Evolutionary conservation across 2,329 filamentous ascomycete species (phyloP), one percentile per base, ranked within the genome.

Genomic region (Sphaerulina vaccinii): DNA sequence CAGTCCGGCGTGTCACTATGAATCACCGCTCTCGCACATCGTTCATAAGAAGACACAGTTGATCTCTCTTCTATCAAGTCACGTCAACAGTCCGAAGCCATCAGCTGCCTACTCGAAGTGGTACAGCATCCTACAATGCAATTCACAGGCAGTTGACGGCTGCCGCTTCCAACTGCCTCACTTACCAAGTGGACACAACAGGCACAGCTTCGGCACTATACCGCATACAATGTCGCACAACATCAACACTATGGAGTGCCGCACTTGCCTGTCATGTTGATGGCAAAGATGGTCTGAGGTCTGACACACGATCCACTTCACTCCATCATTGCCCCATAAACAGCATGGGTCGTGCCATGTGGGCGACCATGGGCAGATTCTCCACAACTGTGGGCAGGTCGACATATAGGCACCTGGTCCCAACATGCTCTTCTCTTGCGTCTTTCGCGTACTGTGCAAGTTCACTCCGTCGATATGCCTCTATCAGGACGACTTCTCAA

Each of bases 401-500:
- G n/a, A n/a, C n/a, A n/a, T n/a, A n/a, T n/a, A n/a, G n/a, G n/a
- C n/a, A n/a, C n/a, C n/a, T n/a, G n/a, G n/a, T n/a, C n/a, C n/a
- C n/a, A n/a, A n/a, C n/a, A n/a, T n/a, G n/a, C n/a, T n/a, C 22
- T 11, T 32, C 23, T 29, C 40, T 27, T 27, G 40, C 21, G 5
- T 41, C 3, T 24, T 41, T 21, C n/a, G n/a, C n/a, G n/a, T n/a
- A n/a, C n/a, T n/a, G n/a, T n/a, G n/a, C n/a, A n/a, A n/a, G n/a
- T n/a, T n/a, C n/a, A n/a, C n/a, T n/a, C n/a, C n/a, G n/a, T 43
- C 43, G 27, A 18, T n/a, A 56, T 59, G 49, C 48, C 49, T 35
- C 22, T 55, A 23, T 52, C 51, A 23, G 55, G 55, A 8, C 39
- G 55, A 38, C 38, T 45, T 16, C 55, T 57, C 43, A 51, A 55